Evolutionary conservation across 495 filamentous ascomycete species (phyloP), one percentile per base, ranked within the genome.

Genomic region (Hypoxylon cercidicola): DNA sequence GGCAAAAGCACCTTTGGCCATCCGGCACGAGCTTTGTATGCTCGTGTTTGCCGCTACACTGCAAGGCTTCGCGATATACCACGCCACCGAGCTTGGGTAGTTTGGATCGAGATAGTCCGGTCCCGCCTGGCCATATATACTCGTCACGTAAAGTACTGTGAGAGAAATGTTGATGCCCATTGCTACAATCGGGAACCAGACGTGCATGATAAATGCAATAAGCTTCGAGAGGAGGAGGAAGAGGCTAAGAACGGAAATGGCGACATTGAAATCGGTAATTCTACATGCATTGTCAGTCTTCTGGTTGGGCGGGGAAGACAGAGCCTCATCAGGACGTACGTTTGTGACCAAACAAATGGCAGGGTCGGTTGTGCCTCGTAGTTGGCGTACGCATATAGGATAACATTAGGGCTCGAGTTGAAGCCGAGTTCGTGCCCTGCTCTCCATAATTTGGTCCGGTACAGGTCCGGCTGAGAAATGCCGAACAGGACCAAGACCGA

Each of bases 21-120:
- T 87, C 66, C 82, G 70, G 78, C 93, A 97, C 70, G 88, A 90
- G 21, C 82, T 80, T n/a, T 85, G 77, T 45, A 87, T 84, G 10
- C 72, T 75, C 37, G 77, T 75, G 6, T 81, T 73, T 18, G 72
- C 75, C 0, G 90, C 90, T 11, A 93, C 84, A 43, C 72, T 82
- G 75, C 93, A 97, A 62, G 81, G 84, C 71, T 91, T 90, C 35
- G 87, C 85, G 66, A 97, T 87, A 69, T 96, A 97, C 93, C 93
- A 97, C 3, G 91, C 79, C 1, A 88, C 85, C 6, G 81, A 78
- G 62, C 91, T 88, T 6, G 85, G 87, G 60, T 90, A 86, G 3
- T 81, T 67, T 7, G 89, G 83, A 72, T 97, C 93, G 39, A 87
- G 89, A 73, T 84, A 89, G 72, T 97, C 93, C 32, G 89, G 86